These are phyloP conservation scores for Vaccinium darrowii DNA, from an alignment of 148 eudicot genomes.

Conservation along the genomic window DNA sequence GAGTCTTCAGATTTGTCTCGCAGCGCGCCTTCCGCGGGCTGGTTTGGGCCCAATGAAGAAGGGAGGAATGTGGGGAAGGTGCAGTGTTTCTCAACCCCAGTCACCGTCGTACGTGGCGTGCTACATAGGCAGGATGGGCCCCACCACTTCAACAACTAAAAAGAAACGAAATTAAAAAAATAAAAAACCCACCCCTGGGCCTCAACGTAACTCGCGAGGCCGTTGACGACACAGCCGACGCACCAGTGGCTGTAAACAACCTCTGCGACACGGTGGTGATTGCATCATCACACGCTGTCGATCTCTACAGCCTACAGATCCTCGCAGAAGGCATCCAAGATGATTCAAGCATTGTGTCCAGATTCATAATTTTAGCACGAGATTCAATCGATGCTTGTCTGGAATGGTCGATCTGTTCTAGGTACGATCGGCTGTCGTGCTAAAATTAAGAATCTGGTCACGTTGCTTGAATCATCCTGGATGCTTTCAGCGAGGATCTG, in stretches of 20 bases:
- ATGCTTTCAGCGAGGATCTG: slow-evolving; percentile 73
- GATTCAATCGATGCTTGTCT: slow-evolving; percentile 49
- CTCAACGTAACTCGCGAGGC: slow-evolving; percentile 77
- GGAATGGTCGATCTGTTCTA: no score
- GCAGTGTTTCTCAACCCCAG: no score
- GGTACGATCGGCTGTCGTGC: slow-evolving; percentile 18
- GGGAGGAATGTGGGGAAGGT: slow-evolving; percentile 28
- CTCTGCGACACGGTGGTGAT: slow-evolving; percentile 83
- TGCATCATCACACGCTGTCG: slow-evolving; percentile 78
- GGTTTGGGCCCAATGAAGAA: slow-evolving; percentile 37
- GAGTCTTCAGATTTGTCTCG: slow-evolving; percentile 19
- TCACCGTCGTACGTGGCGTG: background rate
- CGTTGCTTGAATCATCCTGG: slow-evolving; percentile 81
- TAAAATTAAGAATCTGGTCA: slow-evolving; percentile 86
- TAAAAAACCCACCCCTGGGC: slow-evolving; percentile 9
- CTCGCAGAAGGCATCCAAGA: slow-evolving; percentile 82
- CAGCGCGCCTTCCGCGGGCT: slow-evolving; percentile 26
- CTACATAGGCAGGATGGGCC: no score
- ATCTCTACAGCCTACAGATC: slow-evolving; percentile 69
- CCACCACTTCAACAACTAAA: no score
- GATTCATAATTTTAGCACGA: slow-evolving; percentile 89
- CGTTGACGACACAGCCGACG: slow-evolving; percentile 88
- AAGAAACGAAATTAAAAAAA: no score
- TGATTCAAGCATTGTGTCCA: slow-evolving; percentile 77
- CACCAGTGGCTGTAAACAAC: slow-evolving; percentile 63